phyloP scores from a whole-genome alignment of 495 filamentous ascomycete species.

The Hypoxylon fuscum region DNA sequence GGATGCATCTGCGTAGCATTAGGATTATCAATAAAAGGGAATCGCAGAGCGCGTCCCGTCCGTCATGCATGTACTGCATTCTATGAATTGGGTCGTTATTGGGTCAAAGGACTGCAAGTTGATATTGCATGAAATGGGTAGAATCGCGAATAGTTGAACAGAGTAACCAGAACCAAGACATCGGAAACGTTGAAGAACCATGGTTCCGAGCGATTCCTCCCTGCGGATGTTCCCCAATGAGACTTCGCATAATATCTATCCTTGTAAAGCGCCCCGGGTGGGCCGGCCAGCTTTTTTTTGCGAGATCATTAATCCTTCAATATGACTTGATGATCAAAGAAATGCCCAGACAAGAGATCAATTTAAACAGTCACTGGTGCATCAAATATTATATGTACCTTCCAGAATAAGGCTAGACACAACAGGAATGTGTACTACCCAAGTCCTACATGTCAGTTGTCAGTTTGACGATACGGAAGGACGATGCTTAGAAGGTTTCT shows the following conservation, averaged over 20 bases:
- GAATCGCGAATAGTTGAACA: constrained; percentile 1
- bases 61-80: no score
- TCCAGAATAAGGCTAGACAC: constrained; percentile 18
- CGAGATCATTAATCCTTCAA: constrained; percentile 14
- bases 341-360: background rate
- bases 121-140: background rate
- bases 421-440: no score
- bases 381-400: constrained; percentile 19
- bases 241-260: background rate
- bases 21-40: constrained; percentile 1
- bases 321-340: constrained; percentile 7
- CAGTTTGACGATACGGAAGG: no score
- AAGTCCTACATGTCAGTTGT: no score
- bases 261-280: background rate
- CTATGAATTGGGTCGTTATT: background rate
- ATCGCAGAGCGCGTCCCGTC: background rate
- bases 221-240: constrained; percentile 12
- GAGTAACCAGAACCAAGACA: constrained; percentile 6
- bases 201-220: background rate
- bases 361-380: background rate
- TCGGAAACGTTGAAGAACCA: constrained; percentile 18
- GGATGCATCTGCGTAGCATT: background rate
- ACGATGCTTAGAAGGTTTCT: constrained; percentile 20
- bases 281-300: constrained; percentile 5
- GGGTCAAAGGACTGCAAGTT: constrained; percentile 1